A percentile compares a stretch with the other conserved stretches of the same genome.
These are phyloP conservation scores for Debaryomyces robertsiae DNA, from an alignment of 1,139 yeast genomes.

Conservation along the genomic window DNA sequence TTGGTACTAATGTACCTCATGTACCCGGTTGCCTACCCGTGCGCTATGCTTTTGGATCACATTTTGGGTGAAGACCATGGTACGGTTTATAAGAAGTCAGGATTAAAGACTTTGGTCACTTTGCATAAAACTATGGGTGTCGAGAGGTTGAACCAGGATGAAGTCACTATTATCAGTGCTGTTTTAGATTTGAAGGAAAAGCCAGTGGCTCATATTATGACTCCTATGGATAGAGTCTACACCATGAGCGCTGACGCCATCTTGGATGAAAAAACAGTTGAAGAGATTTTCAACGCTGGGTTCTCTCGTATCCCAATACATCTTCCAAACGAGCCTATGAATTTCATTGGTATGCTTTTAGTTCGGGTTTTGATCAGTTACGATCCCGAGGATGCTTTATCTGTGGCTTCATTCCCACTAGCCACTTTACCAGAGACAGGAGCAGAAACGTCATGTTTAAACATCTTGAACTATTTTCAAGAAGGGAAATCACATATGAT, in stretches of 20 bases:
- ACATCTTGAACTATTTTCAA: constrained; percentile 92
- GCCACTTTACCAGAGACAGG: constrained; percentile 96
- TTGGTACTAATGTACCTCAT: constrained; percentile 78
- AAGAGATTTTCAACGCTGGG: constrained; percentile 90
- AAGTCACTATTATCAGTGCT: constrained; percentile 92
- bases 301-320: constrained; percentile 96
- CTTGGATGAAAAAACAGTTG: constrained; percentile 82
- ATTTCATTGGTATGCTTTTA: constrained; percentile 92
- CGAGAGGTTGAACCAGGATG: constrained; percentile 89
- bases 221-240: constrained; percentile 88
- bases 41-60: constrained; percentile 77
- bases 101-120: constrained; percentile 89
- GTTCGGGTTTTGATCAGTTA: constrained; percentile 91
- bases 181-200: constrained; percentile 93
- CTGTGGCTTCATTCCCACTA: constrained; percentile 90
- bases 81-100: constrained; percentile 88
- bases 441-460: constrained; percentile 88
- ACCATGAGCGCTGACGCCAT: constrained; percentile 85
- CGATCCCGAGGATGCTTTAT: constrained; percentile 94
- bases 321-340: constrained; percentile 83
- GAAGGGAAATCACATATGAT: constrained; percentile 99
- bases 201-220: constrained; percentile 84
- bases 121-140: constrained; percentile 95
- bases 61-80: constrained; percentile 96
- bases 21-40: constrained; percentile 94